Evolutionary conservation across 176 grass and related monocot genomes (phyloP).

Genomic region (Musa beccarii): DNA sequence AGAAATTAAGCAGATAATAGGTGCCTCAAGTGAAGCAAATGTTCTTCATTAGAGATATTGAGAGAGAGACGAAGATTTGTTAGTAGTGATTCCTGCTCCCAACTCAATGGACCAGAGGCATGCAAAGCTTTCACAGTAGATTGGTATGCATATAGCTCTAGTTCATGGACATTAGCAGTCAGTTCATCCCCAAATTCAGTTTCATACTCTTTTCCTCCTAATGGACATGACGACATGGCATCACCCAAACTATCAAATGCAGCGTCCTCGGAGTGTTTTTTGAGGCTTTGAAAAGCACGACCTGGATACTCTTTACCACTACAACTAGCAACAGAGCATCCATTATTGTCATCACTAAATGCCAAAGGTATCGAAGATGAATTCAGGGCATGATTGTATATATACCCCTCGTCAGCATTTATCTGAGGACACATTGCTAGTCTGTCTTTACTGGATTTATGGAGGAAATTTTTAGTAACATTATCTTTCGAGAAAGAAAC

Average conservation of each 20-base stretch:
- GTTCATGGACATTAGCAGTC: slow-evolving; percentile 30
- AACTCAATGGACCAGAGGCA: slow-evolving; percentile 61
- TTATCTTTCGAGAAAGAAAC: slow-evolving; percentile 14
- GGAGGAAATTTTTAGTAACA: neutral
- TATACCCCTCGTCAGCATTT: slow-evolving; percentile 1
- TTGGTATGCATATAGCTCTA: slow-evolving; percentile 61
- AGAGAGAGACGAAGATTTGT: slow-evolving; percentile 72
- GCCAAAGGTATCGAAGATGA: slow-evolving; percentile 10
- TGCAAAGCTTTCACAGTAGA: slow-evolving; percentile 51
- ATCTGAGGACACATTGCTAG: slow-evolving; percentile 9
- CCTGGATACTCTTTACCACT: slow-evolving; percentile 28
- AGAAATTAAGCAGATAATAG: slow-evolving; percentile 40
- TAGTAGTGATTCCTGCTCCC: slow-evolving; percentile 73
- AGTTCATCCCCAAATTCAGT: slow-evolving; percentile 3
- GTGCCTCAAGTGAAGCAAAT: slow-evolving; percentile 50
- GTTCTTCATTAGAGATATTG: slow-evolving; percentile 71
- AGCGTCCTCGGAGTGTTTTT: neutral
- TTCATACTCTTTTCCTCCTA: slow-evolving; percentile 3
- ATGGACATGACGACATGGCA: slow-evolving; percentile 40
- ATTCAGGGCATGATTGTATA: neutral
- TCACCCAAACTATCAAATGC: slow-evolving; percentile 20
- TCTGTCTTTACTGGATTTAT: slow-evolving; percentile 13
- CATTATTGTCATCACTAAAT: slow-evolving; percentile 30
- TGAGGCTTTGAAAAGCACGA: slow-evolving; percentile 5
- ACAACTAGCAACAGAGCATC: slow-evolving; percentile 70